Conservation (phyloP, 2,329 filamentous ascomycete genomes). For the Pseudogymnoascus sp. region DNA sequence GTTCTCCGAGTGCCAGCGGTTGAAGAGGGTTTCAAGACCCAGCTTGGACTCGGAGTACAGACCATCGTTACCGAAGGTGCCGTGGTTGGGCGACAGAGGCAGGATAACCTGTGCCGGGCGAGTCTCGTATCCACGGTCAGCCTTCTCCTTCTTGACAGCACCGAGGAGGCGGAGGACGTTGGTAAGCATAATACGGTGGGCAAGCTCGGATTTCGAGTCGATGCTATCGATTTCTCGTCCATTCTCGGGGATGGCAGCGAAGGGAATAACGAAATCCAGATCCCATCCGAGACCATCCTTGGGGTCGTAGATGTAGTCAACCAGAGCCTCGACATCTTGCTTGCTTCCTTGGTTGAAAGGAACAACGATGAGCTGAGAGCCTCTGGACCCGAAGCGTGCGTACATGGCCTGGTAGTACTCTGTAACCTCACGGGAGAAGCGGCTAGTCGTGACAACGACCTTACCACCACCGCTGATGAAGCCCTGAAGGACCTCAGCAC, state of each 20-base stretch:
- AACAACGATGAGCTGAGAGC: constrained; percentile 93
- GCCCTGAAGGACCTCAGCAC: constrained; percentile 91
- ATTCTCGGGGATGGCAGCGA: constrained; percentile 95
- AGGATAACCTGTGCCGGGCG: constrained; percentile 94
- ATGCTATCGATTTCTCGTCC: constrained; percentile 94
- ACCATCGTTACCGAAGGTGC: constrained; percentile 95
- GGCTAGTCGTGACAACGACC: constrained; percentile 91
- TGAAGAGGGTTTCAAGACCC: constrained; percentile 93
- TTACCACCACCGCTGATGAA: constrained; percentile 94
- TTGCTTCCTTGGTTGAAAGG: constrained; percentile 99
- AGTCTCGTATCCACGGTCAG: constrained; percentile 79
- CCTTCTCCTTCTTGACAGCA: constrained; percentile 83
- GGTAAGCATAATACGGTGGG: constrained; percentile 97
- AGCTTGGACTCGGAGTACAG: constrained; percentile 98
- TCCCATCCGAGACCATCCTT: constrained; percentile 98
- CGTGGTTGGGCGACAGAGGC: constrained; percentile 93
- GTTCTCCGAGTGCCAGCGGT: constrained; percentile 94
- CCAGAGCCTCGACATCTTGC: constrained; percentile 87
- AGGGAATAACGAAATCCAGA: constrained; percentile 89
- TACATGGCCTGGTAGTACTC: constrained; percentile 99
- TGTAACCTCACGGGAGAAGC: constrained; percentile 93
- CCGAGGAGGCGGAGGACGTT: constrained; percentile 90
- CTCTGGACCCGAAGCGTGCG: constrained; percentile 81
- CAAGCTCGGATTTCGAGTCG: constrained; percentile 94
- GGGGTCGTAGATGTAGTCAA: constrained; percentile 92